phyloP scores from a whole-genome alignment of 2,329 filamentous ascomycete genomes.

The Aspergillus spinulosporus region DNA sequence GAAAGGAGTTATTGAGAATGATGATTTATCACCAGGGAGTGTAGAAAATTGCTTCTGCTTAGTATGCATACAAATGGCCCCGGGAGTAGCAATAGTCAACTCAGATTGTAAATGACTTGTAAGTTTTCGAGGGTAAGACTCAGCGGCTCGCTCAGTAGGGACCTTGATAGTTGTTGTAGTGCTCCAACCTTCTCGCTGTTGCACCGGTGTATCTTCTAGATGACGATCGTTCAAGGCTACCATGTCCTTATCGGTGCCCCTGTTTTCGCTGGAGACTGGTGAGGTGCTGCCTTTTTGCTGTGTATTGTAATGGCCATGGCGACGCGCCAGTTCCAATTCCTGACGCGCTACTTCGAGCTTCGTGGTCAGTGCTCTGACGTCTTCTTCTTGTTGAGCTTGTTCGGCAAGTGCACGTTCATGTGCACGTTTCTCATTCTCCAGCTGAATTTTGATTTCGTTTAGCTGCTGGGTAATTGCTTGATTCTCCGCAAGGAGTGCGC shows the following conservation, averaged over 20 bases:
- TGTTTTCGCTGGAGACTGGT: constrained; percentile 70
- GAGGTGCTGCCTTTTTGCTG: constrained; percentile 57
- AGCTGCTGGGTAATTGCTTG: constrained; percentile 76
- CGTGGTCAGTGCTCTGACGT: constrained; percentile 41
- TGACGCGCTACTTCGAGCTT: constrained; percentile 51
- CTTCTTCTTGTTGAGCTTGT: constrained; percentile 38
- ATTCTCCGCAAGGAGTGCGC: constrained; percentile 74
- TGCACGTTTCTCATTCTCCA: constrained; percentile 78
- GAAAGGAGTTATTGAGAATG: constrained; percentile 92
- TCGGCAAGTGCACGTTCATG: constrained; percentile 57
- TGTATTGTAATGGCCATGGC: constrained; percentile 43
- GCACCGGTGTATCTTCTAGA: constrained; percentile 61
- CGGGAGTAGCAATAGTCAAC: constrained; percentile 54
- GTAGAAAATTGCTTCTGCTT: constrained; percentile 60
- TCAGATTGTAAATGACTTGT: constrained; percentile 43
- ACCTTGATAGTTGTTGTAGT: constrained; percentile 25
- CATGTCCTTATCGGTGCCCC: constrained; percentile 68
- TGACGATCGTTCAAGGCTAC: constrained; percentile 70
- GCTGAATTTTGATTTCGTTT: constrained; percentile 72
- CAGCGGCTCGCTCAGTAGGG: constrained; percentile 44
- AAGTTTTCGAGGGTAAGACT: constrained; percentile 33
- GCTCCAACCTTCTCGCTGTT: constrained; percentile 39
- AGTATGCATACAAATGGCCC: constrained; percentile 52
- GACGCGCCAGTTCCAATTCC: constrained; percentile 42
- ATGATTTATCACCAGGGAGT: constrained; percentile 78